phyloP scores from a whole-genome alignment of 2,329 filamentous ascomycete species.

The Aspergillus carbonarius region DNA sequence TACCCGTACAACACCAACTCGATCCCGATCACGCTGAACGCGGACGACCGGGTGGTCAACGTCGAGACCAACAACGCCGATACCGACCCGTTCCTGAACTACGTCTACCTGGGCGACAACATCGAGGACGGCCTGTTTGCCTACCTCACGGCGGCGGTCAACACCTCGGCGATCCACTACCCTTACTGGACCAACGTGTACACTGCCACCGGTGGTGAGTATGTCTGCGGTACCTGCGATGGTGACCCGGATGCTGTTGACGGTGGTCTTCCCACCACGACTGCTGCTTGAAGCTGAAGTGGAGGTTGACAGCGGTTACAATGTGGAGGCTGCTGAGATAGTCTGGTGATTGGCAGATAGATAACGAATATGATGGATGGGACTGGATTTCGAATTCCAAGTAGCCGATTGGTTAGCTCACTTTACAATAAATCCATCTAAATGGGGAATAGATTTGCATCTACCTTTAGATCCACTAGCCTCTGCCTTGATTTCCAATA shows the following conservation, averaged over 20 bases:
- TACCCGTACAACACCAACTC: conserved; percentile 34
- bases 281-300: not conserved
- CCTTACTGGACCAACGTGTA: conserved; percentile 4
- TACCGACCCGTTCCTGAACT: conserved; percentile 18
- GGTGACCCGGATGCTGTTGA: not conserved
- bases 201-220: conserved; percentile 1
- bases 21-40: conserved; percentile 14
- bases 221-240: not conserved
- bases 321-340: not conserved
- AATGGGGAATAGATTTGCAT: not conserved
- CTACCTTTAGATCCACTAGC: too few species aligned
- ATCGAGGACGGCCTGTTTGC: conserved; percentile 15
- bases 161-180: conserved; percentile 12
- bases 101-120: conserved; percentile 14
- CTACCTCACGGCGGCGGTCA: conserved; percentile 16
- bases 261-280: not conserved
- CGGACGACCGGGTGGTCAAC: conserved; percentile 13
- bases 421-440: not conserved
- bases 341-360: not conserved
- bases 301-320: not conserved
- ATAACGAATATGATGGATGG: not conserved
- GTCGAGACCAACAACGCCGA: conserved; percentile 14
- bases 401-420: not conserved
- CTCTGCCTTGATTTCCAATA: too few species aligned
- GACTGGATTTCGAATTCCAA: not conserved